Evolutionary conservation across 305 asterid genomes (phyloP), one percentile per base, ranked within the genome.

Genomic region (Coffea humblotiana): DNA sequence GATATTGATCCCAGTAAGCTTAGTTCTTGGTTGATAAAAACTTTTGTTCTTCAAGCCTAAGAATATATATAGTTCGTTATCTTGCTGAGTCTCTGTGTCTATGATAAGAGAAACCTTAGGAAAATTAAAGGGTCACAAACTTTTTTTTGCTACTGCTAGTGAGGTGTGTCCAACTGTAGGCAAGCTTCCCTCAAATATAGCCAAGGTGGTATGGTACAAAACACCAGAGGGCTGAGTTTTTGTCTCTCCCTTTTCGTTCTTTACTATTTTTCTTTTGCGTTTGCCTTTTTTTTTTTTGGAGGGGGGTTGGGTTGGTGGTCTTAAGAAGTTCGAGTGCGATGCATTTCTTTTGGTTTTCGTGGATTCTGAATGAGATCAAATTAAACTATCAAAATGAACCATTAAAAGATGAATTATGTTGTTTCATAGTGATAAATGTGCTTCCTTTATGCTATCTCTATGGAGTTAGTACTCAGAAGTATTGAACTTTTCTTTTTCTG

Each of bases 1-100:
- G 97, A 92, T 63, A 78, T 88, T 89, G 94, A 88, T 83, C 90
- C 92, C 73, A 87, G 92, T 90, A 78, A 80, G 79, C 75, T 40
- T 18, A 15, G 45, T 64, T 64, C 19, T 37, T 78, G 49, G 9
- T 77, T 23, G 19, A 6, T n/a, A 3, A 6, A 13, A 70, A 23
- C 47, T 54, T 54, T 32, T 11, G 75, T 70, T 40, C n/a, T 48
- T 19, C 73, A 69, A 37, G 29, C 11, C 6, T 69, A 21, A 69
- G n/a, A 60, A 32, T 54, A 45, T 68, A 23, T 29, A 32, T 68
- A 69, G 51, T 8, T 23, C 73, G 37, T 67, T 29, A 19, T 32
- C 16, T 69, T 21, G 8, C 61, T 60, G 13, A 37, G 23, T 32
- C 21, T 69, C 27, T 40, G 29, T 40, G 61, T 54, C 61, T 69